Evolutionary conservation across 2,329 filamentous ascomycete species (phyloP).

Genomic region (Emmonsiellopsis sp.): DNA sequence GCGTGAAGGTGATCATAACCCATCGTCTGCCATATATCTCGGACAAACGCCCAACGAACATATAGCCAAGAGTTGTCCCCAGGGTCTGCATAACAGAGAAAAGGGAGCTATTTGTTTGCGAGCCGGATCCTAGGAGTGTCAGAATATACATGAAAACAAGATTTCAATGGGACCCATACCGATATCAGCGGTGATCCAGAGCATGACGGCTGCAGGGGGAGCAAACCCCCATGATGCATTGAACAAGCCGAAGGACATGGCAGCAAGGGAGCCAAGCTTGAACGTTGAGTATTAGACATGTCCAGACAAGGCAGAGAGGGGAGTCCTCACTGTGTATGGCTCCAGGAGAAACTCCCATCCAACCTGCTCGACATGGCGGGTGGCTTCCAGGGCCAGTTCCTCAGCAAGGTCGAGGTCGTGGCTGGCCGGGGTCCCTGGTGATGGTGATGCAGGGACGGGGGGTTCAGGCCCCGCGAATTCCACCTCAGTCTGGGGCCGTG

Average conservation of each 20-base stretch:
- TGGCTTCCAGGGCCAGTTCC: not conserved
- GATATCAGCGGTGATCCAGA: constrained; percentile 10
- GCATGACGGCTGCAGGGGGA: constrained; percentile 9
- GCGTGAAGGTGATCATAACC: constrained; percentile 6
- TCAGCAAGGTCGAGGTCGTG: not conserved
- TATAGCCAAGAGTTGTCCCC: constrained; percentile 6
- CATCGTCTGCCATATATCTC: constrained; percentile 12
- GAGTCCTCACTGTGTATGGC: not conserved
- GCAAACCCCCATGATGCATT: constrained; percentile 8
- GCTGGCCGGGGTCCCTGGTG: not conserved
- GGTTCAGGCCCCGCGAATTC: not conserved
- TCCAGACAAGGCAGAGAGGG: not conserved
- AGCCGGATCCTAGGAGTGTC: not conserved
- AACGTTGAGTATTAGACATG: not conserved
- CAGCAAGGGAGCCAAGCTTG: not conserved
- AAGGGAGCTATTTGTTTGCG: not conserved
- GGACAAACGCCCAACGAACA: constrained; percentile 11
- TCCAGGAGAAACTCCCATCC: constrained; percentile 1
- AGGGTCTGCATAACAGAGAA: constrained; percentile 11
- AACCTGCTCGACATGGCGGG: constrained; percentile 1
- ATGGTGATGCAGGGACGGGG: not conserved
- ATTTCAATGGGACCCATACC: constrained; percentile 6
- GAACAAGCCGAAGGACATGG: not conserved
- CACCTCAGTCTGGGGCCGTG: not conserved
- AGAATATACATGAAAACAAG: not conserved